Evolutionary conservation across 495 filamentous ascomycete genomes (phyloP), one percentile per base, ranked within the genome.

Genomic region (Penicillium bovifimosum): DNA sequence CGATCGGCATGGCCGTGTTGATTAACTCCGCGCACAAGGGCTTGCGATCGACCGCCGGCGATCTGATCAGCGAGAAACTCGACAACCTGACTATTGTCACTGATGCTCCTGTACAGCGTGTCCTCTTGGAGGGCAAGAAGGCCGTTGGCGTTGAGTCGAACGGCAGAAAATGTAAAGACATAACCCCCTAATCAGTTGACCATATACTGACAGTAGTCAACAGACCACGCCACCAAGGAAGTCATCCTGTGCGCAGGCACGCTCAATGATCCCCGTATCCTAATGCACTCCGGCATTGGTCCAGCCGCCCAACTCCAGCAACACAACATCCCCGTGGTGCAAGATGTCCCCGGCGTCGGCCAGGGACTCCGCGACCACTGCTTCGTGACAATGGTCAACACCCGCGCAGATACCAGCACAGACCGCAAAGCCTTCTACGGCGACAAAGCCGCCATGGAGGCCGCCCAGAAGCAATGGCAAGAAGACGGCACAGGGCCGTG

Each of bases 21-120:
- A 70, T 74, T 57, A 72, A 66, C 36, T 78, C 71, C n/a, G 59
- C 74, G 9, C 60, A 68, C 34, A 52, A 75, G 4, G 79, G 78
- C 0, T 18, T 68, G 5, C 76, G 79, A 10, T 74, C 76, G 0
- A 81, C 77, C 5, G 70, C 78, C 1, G 56, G 58, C 1, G 77
- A 80, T 41, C 58, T 81, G 27, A 55, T 83, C 3, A 18, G 64
- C 9, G 51, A 61, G 9, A 70, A 71, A 3, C 9, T 9, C 0
- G 34, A 63, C 5, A 83, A 82, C 52, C 62, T 85, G 26, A 76
- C 69, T 0, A 67, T 83, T 18, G 6, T 71, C 17, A 76, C 75
- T 2, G 54, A 70, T 11, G 53, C 77, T 0, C 62, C 73, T 1
- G 80, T 80, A 13, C 67, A 71, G 38, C 68, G 71, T 6, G 52